phyloP scores from a whole-genome alignment of 805 yeast genomes.

The Teunomyces cretensis region DNA sequence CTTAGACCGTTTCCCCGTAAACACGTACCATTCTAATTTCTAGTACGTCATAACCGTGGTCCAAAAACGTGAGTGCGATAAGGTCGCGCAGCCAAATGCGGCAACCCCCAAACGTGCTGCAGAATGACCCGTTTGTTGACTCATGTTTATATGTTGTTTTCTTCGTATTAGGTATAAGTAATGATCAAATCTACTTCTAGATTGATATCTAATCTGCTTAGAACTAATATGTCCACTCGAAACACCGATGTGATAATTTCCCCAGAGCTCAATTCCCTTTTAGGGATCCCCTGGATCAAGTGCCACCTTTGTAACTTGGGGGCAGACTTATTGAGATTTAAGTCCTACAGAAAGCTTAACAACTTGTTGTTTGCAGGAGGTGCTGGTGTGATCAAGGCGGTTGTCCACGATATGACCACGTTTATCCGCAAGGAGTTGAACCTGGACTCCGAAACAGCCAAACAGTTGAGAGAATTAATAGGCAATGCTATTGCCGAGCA shows the following conservation, averaged over 20 bases:
- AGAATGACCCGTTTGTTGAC: conserved; percentile 2
- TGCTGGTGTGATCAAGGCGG: conserved; percentile 32
- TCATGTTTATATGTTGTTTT: not conserved
- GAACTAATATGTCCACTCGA: not conserved
- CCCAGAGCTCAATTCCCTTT: conserved; percentile 9
- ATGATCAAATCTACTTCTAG: not conserved
- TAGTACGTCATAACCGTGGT: not conserved
- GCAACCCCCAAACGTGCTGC: conserved; percentile 1
- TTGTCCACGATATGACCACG: conserved; percentile 33
- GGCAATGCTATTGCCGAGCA: conserved; percentile 4
- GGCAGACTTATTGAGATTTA: conserved; percentile 31
- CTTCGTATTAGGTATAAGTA: not conserved
- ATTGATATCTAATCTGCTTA: not conserved
- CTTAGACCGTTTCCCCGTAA: not conserved
- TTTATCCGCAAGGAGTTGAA: conserved; percentile 30
- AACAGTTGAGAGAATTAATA: conserved; percentile 22
- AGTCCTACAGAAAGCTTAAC: conserved; percentile 32
- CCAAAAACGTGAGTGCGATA: not conserved
- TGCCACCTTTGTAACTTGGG: conserved; percentile 37
- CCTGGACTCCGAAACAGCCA: conserved; percentile 13
- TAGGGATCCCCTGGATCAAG: conserved; percentile 26
- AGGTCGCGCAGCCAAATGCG: not conserved
- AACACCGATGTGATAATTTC: conserved; percentile 6
- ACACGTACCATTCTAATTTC: not conserved
- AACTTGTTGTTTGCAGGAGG: conserved; percentile 26